Conservation (phyloP, 371 early-diverging fungal genomes). For the Saksenaea oblongispora region DNA sequence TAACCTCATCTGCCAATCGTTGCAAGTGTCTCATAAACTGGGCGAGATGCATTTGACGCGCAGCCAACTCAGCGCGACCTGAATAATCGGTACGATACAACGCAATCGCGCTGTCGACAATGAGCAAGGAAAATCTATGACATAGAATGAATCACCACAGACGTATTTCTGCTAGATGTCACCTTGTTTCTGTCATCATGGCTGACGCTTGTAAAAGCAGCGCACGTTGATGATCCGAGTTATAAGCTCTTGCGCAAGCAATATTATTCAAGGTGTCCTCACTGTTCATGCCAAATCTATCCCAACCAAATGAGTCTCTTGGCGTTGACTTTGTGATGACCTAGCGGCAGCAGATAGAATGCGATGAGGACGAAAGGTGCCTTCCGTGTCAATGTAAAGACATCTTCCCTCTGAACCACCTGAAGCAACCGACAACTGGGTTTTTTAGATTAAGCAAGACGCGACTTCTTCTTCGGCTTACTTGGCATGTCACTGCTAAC, state of each 20-base stretch:
- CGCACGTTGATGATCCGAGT: slow-evolving; percentile 95
- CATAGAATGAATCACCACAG: not conserved
- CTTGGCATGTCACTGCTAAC: slow-evolving; percentile 96
- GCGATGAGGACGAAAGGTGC: slow-evolving; percentile 96
- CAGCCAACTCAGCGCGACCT: slow-evolving; percentile 97
- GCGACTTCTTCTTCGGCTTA: slow-evolving; percentile 19
- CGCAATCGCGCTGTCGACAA: slow-evolving; percentile 97
- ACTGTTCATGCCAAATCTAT: slow-evolving; percentile 80
- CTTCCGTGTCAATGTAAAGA: slow-evolving; percentile 98
- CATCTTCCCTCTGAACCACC: slow-evolving; percentile 98
- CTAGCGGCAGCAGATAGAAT: slow-evolving; percentile 87
- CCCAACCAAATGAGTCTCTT: not conserved
- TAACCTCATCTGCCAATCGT: slow-evolving; percentile 95
- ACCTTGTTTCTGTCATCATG: slow-evolving; percentile 93
- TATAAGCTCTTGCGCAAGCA: slow-evolving; percentile 95
- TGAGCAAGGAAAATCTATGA: slow-evolving; percentile 80
- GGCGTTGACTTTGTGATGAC: slow-evolving; percentile 21
- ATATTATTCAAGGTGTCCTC: slow-evolving; percentile 95
- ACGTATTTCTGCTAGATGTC: not conserved
- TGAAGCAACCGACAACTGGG: slow-evolving; percentile 73
- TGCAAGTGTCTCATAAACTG: slow-evolving; percentile 89
- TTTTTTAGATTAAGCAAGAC: not conserved
- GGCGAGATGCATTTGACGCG: slow-evolving; percentile 97
- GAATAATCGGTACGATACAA: slow-evolving; percentile 98
- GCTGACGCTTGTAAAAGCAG: slow-evolving; percentile 93